Evolutionary conservation across 2,329 filamentous ascomycete genomes (phyloP).

Genomic region (Epichloe aotearoae): DNA sequence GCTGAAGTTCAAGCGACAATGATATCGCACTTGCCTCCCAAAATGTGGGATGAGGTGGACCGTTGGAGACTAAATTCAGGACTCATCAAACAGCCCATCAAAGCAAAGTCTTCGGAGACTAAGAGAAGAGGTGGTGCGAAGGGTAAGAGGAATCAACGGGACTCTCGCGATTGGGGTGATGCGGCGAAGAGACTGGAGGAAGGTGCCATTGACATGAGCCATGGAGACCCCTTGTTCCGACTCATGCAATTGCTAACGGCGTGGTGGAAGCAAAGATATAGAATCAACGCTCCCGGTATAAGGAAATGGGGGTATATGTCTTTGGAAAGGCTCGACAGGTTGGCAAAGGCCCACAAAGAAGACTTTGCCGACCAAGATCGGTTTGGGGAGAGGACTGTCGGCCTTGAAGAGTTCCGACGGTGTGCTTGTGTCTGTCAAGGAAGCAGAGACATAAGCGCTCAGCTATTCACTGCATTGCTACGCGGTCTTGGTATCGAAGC

Average conservation of each 20-base stretch:
- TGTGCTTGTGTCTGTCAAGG: conserved; percentile 60
- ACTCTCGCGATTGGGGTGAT: conserved; percentile 51
- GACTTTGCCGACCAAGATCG: conserved; percentile 45
- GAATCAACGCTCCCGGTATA: conserved; percentile 61
- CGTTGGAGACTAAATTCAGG: conserved; percentile 61
- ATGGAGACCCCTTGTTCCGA: conserved; percentile 67
- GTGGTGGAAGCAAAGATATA: conserved; percentile 83
- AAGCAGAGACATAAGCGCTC: conserved; percentile 75
- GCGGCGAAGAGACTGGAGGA: conserved; percentile 57
- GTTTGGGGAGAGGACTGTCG: conserved; percentile 66
- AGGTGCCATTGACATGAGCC: conserved; percentile 62
- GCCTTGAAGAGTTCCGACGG: conserved; percentile 53
- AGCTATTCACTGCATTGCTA: conserved; percentile 78
- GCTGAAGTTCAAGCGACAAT: conserved; percentile 60
- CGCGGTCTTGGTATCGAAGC: conserved; percentile 71
- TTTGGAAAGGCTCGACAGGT: conserved; percentile 58
- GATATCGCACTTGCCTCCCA: conserved; percentile 56
- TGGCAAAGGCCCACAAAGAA: conserved; percentile 56
- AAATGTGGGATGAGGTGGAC: conserved; percentile 58
- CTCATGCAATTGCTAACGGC: conserved; percentile 63
- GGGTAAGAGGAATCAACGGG: conserved; percentile 18
- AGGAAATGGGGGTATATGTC: conserved; percentile 86
- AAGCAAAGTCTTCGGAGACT: conserved; percentile 11
- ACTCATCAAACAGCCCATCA: conserved; percentile 30
- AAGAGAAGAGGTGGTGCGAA: conserved; percentile 17